Base-by-base conservation (phyloP, 176 grass and related monocot genomes). In the Bonia amplexicaulis region DNA sequence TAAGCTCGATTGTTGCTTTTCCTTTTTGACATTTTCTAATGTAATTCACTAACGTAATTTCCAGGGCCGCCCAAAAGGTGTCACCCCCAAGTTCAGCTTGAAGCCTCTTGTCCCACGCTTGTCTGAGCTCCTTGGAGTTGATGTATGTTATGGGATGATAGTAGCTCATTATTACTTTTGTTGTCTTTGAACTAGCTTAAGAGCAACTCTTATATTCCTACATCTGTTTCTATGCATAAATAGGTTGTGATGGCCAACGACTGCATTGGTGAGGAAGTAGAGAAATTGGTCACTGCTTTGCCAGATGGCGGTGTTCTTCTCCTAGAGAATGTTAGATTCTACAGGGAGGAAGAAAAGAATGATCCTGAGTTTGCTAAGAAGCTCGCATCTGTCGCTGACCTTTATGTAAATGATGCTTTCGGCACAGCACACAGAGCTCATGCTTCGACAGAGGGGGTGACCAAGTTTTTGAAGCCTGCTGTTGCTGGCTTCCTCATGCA, bases 401-500 rank as follows among this genome's bases (percentile, higher is more conserved):
- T 98, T 37, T 98, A 95, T 85, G 96, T 98, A 46, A 98, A 98
- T 73, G 96, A 98, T 27, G 96, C 96, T 45, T 98, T 98, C 0
- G 91, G 93, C 62, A 92, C 91, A 33, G 96, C 96, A 2, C 96
- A 98, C 73, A 95, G 96, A 77, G 93, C 96, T 33, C 93, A 98
- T 80, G 96, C 96, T 83, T 95, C 93, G 44, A 98, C 93, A 0
- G 91, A 98, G 93, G 96, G 96, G 31, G 96, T 98, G 64, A 83
- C 96, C 69, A 98, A 95, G 81, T 98, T 83, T 87, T 71, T 98
- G 76, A 98, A 83, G 87, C 96, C 93, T 57, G 67, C 93, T 66
- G 96, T 98, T 89, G 93, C 96, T 88, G 96, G 96, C 9, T 98
- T 98, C 93, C 96, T 98, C 66, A 98, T 98, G 96, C 96, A 98